These are phyloP conservation scores for Curvularia sp. DNA, from an alignment of 2,329 filamentous ascomycete species.

Conservation along the genomic window DNA sequence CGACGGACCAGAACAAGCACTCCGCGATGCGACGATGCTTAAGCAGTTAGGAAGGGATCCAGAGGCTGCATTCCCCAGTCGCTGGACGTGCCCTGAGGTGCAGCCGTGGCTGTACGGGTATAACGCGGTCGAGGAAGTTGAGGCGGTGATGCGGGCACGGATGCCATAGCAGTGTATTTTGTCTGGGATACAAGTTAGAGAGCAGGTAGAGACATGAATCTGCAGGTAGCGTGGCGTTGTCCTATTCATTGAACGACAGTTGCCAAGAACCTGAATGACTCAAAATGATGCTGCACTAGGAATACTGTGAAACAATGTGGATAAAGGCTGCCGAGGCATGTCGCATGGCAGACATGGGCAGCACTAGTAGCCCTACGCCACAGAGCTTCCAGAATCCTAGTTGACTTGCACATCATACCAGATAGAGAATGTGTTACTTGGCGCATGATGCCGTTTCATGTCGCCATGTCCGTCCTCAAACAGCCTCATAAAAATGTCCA, in stretches of 20 bases:
- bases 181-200: neutral
- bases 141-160: conserved; percentile 20
- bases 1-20: conserved; percentile 64
- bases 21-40: conserved; percentile 65
- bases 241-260: neutral
- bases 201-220: neutral
- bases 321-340: conserved; percentile 10
- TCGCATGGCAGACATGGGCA: conserved; percentile 12
- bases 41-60: conserved; percentile 62
- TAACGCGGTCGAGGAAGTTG: conserved; percentile 43
- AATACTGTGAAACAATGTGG: conserved; percentile 8
- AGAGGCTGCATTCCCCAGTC: conserved; percentile 65
- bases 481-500: neutral
- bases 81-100: conserved; percentile 57
- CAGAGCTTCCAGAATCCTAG: neutral
- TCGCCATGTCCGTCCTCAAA: neutral
- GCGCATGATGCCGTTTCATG: conserved; percentile 1
- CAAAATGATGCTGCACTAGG: conserved; percentile 11
- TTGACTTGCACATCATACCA: neutral
- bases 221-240: neutral
- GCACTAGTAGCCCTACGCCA: conserved; percentile 9
- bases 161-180: neutral
- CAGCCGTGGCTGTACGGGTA: conserved; percentile 49
- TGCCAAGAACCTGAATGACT: neutral
- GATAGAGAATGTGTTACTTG: neutral